Evolutionary conservation across 108 stramenopile species (phyloP), one percentile per base, ranked within the genome.

Genomic region (Stephanodiscus triporus): DNA sequence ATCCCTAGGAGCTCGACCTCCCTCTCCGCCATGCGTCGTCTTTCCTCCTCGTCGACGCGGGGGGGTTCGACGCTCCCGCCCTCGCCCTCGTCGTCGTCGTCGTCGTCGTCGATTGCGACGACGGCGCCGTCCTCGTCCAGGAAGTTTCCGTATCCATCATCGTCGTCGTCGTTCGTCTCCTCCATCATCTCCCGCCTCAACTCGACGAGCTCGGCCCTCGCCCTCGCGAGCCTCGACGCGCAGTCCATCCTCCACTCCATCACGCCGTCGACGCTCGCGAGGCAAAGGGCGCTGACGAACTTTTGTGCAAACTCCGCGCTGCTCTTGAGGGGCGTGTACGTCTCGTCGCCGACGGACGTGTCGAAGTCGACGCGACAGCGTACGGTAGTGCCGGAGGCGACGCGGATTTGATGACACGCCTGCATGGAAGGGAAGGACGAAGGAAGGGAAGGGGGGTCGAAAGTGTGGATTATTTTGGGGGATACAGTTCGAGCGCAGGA

Each of bases 341-440:
- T 97, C 70, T 94, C 95, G 71, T 97, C 97, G 0, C 97, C 97
- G 0, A 87, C 87, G 34, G 79, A 81, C 7, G 97, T 97, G 68
- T 96, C 96, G 85, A 97, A 96, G 76, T 96, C 95, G n/a, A 94
- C 89, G 9, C 92, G 87, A 49, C 92, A 94, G 14, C 92, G 88
- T 8, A 68, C 76, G 73, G 78, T 45, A 0, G 86, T 36, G 0
- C 87, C 88, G 7, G 75, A 60, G 1, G 43, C 56, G 60, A 82
- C 55, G 20, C 34, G 48, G 56, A 78, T 43, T 53, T 78, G 77
- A 27, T 71, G 69, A 36, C 77, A 78, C 9, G 77, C 58, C 58
- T 59, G 58, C 1, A 74, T 70, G 63, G 74, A 86, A 2, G 32
- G 13, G 37, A 84, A 77, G 60, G 81, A 72, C 4, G 48, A 49